Base-by-base conservation (phyloP, 2,329 filamentous ascomycete genomes). In the Pseudogymnoascus sp. region DNA sequence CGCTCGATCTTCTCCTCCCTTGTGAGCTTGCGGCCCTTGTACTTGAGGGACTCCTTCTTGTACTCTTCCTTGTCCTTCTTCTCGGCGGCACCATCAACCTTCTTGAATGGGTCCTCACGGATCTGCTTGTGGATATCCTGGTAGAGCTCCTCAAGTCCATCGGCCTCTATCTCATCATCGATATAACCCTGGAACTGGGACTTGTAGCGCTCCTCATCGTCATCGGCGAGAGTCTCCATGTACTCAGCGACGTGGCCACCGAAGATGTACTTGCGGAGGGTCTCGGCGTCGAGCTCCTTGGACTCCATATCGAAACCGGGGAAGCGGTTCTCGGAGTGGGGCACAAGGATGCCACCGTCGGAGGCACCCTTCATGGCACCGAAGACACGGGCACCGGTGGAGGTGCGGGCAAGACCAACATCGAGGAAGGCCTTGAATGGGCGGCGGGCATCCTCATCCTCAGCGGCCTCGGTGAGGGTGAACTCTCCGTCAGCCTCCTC, bases 151-250 rank as follows among this genome's bases (percentile, higher is more conserved):
- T 99, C 95, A 67, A 99, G 86, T 75, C 90, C 92, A 75, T 97
- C 95, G 69, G 95, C 93, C 84, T 98, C 93, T 71, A 99, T 80
- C 74, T 96, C 95, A 77, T 96, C 92, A 71, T 99, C 93, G 73
- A 96, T 90, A 87, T 99, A 99, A 82, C 95, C 89, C 80, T 88
- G 84, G 90, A 99, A 99, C 85, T 99, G 95, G 74, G 86, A 88
- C 86, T 93, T 93, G 91, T 92, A 99, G 79, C 95, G 93, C 88
- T 99, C 95, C 90, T 99, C 95, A 78, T 99, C 95, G 78, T 99
- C 95, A 76, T 99, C 95, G 81, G 95, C 95, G 71, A 99, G 90
- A 66, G 90, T 95, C 89, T 99, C 95, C 95, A 99, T 99, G 89
- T 99, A 99, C 88, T 99, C 95, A 73, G 93, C 93, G 71, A 99